A percentile compares a stretch with the other conserved stretches of the same genome.
phyloP scores from a whole-genome alignment of 2,329 filamentous ascomycete genomes.

The Macrophomina tecta region DNA sequence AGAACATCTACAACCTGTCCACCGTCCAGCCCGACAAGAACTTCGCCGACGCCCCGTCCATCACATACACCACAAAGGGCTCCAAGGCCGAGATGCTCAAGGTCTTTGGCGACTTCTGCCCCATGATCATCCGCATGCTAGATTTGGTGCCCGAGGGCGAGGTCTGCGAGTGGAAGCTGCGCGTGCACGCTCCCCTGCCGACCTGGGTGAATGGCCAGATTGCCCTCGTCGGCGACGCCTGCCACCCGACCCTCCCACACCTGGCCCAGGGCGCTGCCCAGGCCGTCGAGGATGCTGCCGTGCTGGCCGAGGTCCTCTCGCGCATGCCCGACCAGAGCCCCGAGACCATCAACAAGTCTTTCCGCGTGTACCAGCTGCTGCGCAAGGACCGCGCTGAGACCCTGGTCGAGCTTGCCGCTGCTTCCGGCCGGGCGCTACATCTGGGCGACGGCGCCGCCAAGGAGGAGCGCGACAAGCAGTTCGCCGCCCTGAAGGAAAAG shows the following conservation, averaged over 20 bases:
- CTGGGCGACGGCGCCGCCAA: slow-evolving; percentile 64
- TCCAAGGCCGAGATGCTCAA: slow-evolving; percentile 66
- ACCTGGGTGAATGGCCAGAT: slow-evolving; percentile 64
- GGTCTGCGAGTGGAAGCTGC: slow-evolving; percentile 70
- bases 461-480: slow-evolving; percentile 63
- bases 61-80: slow-evolving; percentile 68
- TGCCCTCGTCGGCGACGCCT: slow-evolving; percentile 65
- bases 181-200: slow-evolving; percentile 65
- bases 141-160: slow-evolving; percentile 68
- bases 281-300: slow-evolving; percentile 68
- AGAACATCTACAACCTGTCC: slow-evolving; percentile 71
- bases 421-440: slow-evolving; percentile 61
- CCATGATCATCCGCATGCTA: slow-evolving; percentile 65
- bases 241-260: slow-evolving; percentile 69
- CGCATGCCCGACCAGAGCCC: slow-evolving; percentile 53
- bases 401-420: slow-evolving; percentile 63
- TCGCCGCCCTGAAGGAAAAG: slow-evolving; percentile 52
- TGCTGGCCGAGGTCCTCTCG: slow-evolving; percentile 59
- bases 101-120: slow-evolving; percentile 66
- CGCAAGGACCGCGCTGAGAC: slow-evolving; percentile 63
- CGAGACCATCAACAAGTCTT: slow-evolving; percentile 57
- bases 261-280: slow-evolving; percentile 69
- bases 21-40: slow-evolving; percentile 67
- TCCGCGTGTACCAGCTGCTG: slow-evolving; percentile 62
- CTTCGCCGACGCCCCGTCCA: slow-evolving; percentile 61